These are phyloP conservation scores for Xylaria sp. DNA, from an alignment of 2,329 filamentous ascomycete species.

Conservation along the genomic window DNA sequence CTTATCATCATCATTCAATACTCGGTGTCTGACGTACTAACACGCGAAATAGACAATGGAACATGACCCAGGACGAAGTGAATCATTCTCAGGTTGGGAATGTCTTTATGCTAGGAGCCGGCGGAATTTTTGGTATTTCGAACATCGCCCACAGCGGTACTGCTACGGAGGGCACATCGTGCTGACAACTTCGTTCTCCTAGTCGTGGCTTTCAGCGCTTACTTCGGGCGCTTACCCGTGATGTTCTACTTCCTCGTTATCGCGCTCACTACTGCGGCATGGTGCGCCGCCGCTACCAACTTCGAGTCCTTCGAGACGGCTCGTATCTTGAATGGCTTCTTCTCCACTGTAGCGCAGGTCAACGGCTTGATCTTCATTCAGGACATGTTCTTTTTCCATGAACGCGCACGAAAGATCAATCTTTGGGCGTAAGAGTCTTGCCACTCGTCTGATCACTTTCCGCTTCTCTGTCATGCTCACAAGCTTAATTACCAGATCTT, in stretches of 20 bases:
- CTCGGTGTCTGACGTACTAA: neutral
- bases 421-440: slow-evolving; percentile 55
- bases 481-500: slow-evolving; percentile 41
- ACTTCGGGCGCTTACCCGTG: slow-evolving; percentile 58
- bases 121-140: slow-evolving; percentile 53
- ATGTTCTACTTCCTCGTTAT: slow-evolving; percentile 56
- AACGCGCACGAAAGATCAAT: slow-evolving; percentile 62
- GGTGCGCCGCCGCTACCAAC: slow-evolving; percentile 58
- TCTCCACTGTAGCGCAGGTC: slow-evolving; percentile 58
- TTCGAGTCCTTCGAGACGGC: slow-evolving; percentile 62
- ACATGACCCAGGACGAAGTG: slow-evolving; percentile 59
- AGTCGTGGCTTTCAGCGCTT: slow-evolving; percentile 56
- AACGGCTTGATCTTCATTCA: slow-evolving; percentile 64
- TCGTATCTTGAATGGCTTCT: slow-evolving; percentile 61
- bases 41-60: slow-evolving; percentile 55
- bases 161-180: slow-evolving; percentile 20
- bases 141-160: neutral
- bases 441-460: slow-evolving; percentile 18
- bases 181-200: slow-evolving; percentile 1
- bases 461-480: slow-evolving; percentile 4
- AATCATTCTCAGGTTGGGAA: slow-evolving; percentile 65
- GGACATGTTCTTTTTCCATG: slow-evolving; percentile 70
- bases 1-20: neutral
- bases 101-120: slow-evolving; percentile 61
- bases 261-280: slow-evolving; percentile 53